Percentiles rank a stretch among this genome's conserved stretches.
Conservation (phyloP, 1,284 basidiomycete species). For the Trametes versicolor region DNA sequence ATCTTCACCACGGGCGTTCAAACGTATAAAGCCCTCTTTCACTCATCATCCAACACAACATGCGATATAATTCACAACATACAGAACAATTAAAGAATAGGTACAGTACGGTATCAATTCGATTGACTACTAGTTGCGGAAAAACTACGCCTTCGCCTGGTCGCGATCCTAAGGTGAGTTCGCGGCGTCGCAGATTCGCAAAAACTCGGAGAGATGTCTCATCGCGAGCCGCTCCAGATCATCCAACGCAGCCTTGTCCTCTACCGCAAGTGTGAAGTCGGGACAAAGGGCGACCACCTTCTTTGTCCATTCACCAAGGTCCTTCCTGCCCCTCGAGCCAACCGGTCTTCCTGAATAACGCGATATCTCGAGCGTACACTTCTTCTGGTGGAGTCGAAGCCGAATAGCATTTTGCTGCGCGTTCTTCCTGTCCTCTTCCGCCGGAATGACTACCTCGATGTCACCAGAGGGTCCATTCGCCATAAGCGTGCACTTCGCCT, state of each 20-base stretch:
- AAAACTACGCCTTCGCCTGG: background rate
- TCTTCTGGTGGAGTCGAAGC: constrained; percentile 53
- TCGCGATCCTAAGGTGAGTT: constrained; percentile 33
- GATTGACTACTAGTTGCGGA: background rate
- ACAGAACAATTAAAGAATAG: background rate
- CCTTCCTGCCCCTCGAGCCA: constrained; percentile 4
- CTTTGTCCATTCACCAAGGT: constrained; percentile 47
- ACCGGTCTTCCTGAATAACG: constrained; percentile 41
- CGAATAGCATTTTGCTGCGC: constrained; percentile 45
- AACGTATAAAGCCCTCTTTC: background rate
- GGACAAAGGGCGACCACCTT: constrained; percentile 45
- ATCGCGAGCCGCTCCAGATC: constrained; percentile 45
- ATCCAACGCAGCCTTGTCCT: constrained; percentile 47
- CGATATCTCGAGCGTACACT: constrained; percentile 53
- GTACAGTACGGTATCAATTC: background rate
- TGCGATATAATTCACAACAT: background rate
- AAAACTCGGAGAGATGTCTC: constrained; percentile 45
- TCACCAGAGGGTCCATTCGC: constrained; percentile 61
- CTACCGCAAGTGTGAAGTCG: constrained; percentile 30
- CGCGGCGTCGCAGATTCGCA: constrained; percentile 49
- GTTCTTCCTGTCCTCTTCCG: constrained; percentile 10
- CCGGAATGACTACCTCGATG: constrained; percentile 54
- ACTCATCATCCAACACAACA: background rate
- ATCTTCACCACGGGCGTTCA: constrained; percentile 14
- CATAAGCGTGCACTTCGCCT: constrained; percentile 61